Evolutionary conservation across 495 filamentous ascomycete genomes (phyloP), one percentile per base, ranked within the genome.

Genomic region (Penicillium nucicola): DNA sequence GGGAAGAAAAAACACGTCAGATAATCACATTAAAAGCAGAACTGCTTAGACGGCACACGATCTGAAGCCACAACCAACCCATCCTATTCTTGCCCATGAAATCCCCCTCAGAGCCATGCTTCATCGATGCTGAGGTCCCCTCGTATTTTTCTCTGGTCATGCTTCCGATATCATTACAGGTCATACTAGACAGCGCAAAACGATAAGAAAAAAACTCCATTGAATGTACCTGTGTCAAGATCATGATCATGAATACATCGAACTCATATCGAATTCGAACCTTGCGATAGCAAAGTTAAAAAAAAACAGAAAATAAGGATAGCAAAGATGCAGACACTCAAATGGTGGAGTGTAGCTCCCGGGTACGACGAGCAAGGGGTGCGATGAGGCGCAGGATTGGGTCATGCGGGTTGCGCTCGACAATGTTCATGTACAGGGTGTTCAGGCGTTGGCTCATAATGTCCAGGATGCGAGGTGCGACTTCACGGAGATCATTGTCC

Each of bases 401-500:
- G 60, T 88, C 82, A 38, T 81, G 75, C 12, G 84, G 83, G 15
- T 80, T 70, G 41, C 68, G 71, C 52, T 83, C 76, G 46, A 80
- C 83, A 54, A 89, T 78, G 34, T 75, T 73, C 68, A 88, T 80
- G 66, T 90, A 89, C 30, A 89, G 75, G 42, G 72, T 72, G 55
- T 92, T 84, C 33, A 92, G 74, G 25, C 89, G 82, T 44, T 84
- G 74, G 53, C 84, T 79, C 52, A 93, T 74, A 34, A 88, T 79
- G 15, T 80, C 76, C 81, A 95, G 87, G 56, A 93, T 85, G 33
- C 64, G 61, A 8, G 71, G 65, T 3, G 68, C 64, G 33, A 92
- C 82, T 18, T 89, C 85, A 48, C 77, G 80, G 53, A 92, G 79
- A 59, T 93, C 87, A 14, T 82, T 72, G 55, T 92, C 87, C 89